Conservation (phyloP, 148 eudicot species). For the Polygonum maritimum region DNA sequence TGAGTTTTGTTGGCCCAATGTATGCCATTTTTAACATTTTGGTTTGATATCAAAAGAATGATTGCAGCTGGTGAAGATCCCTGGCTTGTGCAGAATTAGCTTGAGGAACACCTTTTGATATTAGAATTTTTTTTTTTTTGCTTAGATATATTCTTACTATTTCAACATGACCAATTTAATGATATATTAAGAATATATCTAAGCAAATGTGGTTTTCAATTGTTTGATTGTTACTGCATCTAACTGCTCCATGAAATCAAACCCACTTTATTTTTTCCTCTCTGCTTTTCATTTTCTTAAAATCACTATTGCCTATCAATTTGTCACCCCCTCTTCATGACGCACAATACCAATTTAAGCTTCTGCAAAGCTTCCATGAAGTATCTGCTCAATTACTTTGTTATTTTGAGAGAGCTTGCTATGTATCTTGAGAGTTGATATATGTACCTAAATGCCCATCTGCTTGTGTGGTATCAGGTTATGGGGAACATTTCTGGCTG, state of each 20-base stretch:
- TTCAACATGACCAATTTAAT: not conserved
- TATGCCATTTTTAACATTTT: slow-evolving; percentile 1
- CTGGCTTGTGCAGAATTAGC: not conserved
- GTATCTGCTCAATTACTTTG: not conserved
- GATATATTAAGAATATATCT: too few species aligned
- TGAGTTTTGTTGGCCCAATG: not conserved
- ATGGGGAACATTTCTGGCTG: slow-evolving; percentile 93
- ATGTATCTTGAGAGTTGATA: not conserved
- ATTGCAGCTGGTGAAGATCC: not conserved
- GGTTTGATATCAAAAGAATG: not conserved
- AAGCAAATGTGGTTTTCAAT: not conserved
- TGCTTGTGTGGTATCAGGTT: slow-evolving; percentile 36
- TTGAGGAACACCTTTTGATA: not conserved
- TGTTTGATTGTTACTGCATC: not conserved
- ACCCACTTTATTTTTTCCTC: not conserved
- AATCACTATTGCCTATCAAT: not conserved
- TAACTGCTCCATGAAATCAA: not conserved
- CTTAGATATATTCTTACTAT: not conserved
- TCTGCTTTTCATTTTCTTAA: not conserved
- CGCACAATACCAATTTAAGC: not conserved
- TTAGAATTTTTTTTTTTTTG: not conserved
- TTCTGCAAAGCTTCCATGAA: not conserved
- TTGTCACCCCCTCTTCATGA: not conserved
- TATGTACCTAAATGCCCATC: not conserved
- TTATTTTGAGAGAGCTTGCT: not conserved